These are phyloP conservation scores for Tulasnella sp. DNA, from an alignment of 768 basidiomycete species.

Conservation along the genomic window DNA sequence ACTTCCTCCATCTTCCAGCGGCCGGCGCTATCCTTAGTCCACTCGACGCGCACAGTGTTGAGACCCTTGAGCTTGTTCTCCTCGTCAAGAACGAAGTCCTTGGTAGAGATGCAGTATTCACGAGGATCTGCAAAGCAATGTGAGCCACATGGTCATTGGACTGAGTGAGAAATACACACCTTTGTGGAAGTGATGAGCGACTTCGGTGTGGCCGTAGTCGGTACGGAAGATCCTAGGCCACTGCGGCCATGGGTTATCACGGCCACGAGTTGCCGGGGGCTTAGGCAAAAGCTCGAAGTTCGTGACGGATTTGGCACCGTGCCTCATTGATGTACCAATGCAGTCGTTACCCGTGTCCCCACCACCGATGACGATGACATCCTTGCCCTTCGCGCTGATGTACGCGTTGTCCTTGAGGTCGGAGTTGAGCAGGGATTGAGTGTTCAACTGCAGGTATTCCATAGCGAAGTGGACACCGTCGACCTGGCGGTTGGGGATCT, in stretches of 20 bases:
- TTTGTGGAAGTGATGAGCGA: constrained; percentile 82
- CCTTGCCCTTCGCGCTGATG: constrained; percentile 84
- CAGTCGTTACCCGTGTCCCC: constrained; percentile 96
- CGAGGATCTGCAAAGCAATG: constrained; percentile 56
- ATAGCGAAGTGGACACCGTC: constrained; percentile 97
- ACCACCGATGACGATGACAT: constrained; percentile 94
- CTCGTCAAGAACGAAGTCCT: constrained; percentile 78
- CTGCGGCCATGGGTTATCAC: constrained; percentile 94
- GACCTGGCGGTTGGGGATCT: constrained; percentile 69
- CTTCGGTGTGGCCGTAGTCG: constrained; percentile 92
- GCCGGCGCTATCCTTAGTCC: constrained; percentile 88
- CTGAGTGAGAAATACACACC: constrained; percentile 31
- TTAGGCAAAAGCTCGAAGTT: constrained; percentile 94
- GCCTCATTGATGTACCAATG: constrained; percentile 91
- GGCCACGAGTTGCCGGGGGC: constrained; percentile 72
- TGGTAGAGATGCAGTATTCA: constrained; percentile 91
- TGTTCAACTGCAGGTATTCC: constrained; percentile 89
- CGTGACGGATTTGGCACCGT: constrained; percentile 87
- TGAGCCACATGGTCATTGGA: background rate
- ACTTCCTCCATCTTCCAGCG: constrained; percentile 98
- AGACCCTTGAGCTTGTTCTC: constrained; percentile 75
- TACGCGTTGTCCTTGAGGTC: constrained; percentile 63
- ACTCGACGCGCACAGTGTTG: constrained; percentile 90
- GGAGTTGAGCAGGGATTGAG: constrained; percentile 80
- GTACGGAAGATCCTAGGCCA: constrained; percentile 92